Evolutionary conservation across 2,329 filamentous ascomycete species (phyloP), one percentile per base, ranked within the genome.

Genomic region (Thermothelomyces thermophilus): DNA sequence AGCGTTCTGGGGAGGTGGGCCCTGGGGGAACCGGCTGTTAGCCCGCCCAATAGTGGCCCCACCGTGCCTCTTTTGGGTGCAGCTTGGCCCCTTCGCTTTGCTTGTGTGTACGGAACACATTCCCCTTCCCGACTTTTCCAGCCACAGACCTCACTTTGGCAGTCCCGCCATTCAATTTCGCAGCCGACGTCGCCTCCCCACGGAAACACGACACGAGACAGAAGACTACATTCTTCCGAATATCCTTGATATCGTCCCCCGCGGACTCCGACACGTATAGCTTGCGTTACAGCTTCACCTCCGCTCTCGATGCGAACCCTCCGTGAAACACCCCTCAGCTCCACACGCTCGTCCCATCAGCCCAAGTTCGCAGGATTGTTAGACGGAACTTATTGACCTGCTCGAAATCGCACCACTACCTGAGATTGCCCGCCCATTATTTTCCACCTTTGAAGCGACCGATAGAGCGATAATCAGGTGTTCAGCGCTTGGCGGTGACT

Each of bases 81-180:
- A 17, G 45, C 36, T 47, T 41, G 36, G 45, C 34, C 30, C 30
- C 36, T 51, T 28, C 36, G 35, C 20, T 26, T 19, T 17, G 35
- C 24, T 49, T 44, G 40, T 34, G 37, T 37, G 22, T n/a, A n/a
- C n/a, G n/a, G n/a, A n/a, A n/a, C n/a, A n/a, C n/a, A n/a, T 52
- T 39, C 34, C 42, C 36, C 41, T 26, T 16, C 41, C 51, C 53
- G 46, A 56, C 45, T 56, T 57, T 60, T 60, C 59, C 59, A 61
- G 58, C 58, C 58, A 61, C 59, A 59, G 52, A 33, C 30, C 50
- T 50, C 52, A 37, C 46, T 43, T 47, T n/a, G 43, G 42, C 41
- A 37, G 34, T 50, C 55, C 58, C 56, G 56, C 58, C 58, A 55
- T 58, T 56, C 51, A 51, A 50, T 48, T 55, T 51, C 41, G 36